These are phyloP conservation scores for Geotrichum histeridarum DNA, from an alignment of 1,139 yeast species.

Conservation along the genomic window DNA sequence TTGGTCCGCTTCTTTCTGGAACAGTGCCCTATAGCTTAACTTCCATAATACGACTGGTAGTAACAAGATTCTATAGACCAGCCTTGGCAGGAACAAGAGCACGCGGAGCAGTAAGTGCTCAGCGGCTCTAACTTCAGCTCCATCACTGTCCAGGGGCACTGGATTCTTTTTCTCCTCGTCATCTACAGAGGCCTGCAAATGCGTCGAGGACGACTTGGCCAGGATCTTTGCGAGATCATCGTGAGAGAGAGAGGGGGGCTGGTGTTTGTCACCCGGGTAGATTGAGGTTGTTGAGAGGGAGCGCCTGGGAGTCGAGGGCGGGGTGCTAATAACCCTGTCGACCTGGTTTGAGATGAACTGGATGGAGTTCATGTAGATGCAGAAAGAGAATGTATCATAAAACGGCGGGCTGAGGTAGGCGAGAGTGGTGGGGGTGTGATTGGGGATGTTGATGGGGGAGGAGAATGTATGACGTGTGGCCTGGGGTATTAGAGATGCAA, in stretches of 20 bases:
- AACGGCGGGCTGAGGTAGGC: too few relatives aligned
- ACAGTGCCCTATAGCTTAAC: too few relatives aligned
- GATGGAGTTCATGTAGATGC: slow-evolving; percentile 31
- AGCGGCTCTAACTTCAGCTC: neutral
- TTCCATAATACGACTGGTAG: neutral
- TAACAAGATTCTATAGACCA: neutral
- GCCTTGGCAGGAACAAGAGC: slow-evolving; percentile 7
- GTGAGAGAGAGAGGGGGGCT: neutral
- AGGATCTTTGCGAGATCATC: neutral
- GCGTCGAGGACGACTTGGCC: neutral
- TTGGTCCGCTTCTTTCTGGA: too few relatives aligned
- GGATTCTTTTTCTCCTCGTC: neutral
- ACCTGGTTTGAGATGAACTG: slow-evolving; percentile 34
- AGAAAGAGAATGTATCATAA: too few relatives aligned
- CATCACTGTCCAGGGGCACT: neutral
- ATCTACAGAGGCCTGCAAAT: too few relatives aligned
- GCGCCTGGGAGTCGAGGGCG: slow-evolving; percentile 19
- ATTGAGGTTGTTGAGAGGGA: slow-evolving; percentile 13
- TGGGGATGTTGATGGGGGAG: too few relatives aligned
- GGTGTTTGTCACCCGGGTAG: neutral
- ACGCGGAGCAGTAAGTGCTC: slow-evolving; percentile 3
- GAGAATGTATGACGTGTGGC: too few relatives aligned
- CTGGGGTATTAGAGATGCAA: neutral
- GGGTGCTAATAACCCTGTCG: slow-evolving; percentile 31
- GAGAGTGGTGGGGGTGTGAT: too few relatives aligned